A percentile compares a stretch with the other conserved stretches of the same genome.
phyloP scores from a whole-genome alignment of 352 stramenopile genomes.

The Globisporangium polare region DNA sequence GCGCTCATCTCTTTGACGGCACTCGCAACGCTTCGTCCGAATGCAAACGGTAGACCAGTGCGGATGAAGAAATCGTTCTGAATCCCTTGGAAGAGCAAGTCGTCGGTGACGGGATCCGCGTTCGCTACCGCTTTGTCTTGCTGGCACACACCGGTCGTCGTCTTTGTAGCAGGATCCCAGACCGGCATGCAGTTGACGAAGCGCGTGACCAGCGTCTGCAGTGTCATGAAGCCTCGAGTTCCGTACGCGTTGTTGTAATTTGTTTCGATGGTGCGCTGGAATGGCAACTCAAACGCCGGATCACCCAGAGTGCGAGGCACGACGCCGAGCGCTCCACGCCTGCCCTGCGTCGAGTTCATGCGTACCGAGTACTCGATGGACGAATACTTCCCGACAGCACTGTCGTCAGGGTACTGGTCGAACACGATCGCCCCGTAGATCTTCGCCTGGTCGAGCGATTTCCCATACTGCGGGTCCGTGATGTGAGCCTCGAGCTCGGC shows the following conservation, averaged over 20 bases:
- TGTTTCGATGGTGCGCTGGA: slow-evolving; percentile 40
- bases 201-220: slow-evolving; percentile 56
- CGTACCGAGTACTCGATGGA: slow-evolving; percentile 64
- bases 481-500: slow-evolving; percentile 43
- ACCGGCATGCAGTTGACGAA: slow-evolving; percentile 56
- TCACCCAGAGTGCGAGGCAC: slow-evolving; percentile 42
- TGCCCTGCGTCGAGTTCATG: slow-evolving; percentile 49
- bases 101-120: slow-evolving; percentile 16
- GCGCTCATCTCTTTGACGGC: slow-evolving; percentile 13
- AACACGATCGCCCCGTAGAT: slow-evolving; percentile 67
- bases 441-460: slow-evolving; percentile 30
- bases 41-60: slow-evolving; percentile 13
- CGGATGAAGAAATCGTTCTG: slow-evolving; percentile 36
- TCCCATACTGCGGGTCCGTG: slow-evolving; percentile 37
- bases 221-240: slow-evolving; percentile 51
- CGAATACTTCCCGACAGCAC: slow-evolving; percentile 35
- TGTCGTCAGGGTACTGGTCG: slow-evolving; percentile 34
- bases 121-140: slow-evolving; percentile 32
- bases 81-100: slow-evolving; percentile 18
- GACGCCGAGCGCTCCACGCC: slow-evolving; percentile 13
- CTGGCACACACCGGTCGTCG: slow-evolving; percentile 38
- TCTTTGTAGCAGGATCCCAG: slow-evolving; percentile 33
- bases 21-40: neutral
- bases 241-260: slow-evolving; percentile 39
- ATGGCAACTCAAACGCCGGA: slow-evolving; percentile 38